Base-by-base conservation (phyloP, 495 filamentous ascomycete genomes). In the Podospora pseudoanserina region DNA sequence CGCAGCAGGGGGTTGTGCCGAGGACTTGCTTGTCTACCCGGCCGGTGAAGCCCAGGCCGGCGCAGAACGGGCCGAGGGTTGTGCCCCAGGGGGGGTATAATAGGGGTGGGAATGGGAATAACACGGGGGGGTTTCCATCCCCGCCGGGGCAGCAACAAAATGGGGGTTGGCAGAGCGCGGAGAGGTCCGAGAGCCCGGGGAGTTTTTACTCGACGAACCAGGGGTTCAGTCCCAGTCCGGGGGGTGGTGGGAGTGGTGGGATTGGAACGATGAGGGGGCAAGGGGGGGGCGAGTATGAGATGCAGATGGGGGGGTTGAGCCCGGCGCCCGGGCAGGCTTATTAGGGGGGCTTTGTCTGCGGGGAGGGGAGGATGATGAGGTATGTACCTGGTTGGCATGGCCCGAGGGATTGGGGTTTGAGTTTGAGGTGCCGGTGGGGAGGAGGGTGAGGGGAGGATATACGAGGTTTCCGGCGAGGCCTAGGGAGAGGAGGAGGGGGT, bases 21-120 rank as follows among this genome's bases (percentile, higher is more conserved):
- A 88, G 95, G 44, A 96, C 93, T 49, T 98, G 96, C 81, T 86
- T 99, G 32, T 98, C 96, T 28, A 90, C 92, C 61, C 88, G 91
- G 63, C 92, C 95, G 63, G 89, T 98, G 72, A 97, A 97, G 82
- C 93, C 95, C 65, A 91, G 93, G 59, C 76, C 85, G 39, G 84
- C 85, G 63, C 86, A 83, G 23, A 26, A 26, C 18, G 55, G 55
- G 7, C 39, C 39, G 39, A 49, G 39, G 39, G 13, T 49, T 49
- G 15, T 7, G 16, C 55, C 55, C 18, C n/a, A 49, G 7, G 39
- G 39, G 13, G 15, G 39, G 5, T 49, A 49, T 13, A 49, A 11
- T 13, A 49, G 9, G 5, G 13, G 39, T 4, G 4, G 7, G 30
- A 32, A 32, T 49, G 39, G 39, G n/a, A 15, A 1, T 4, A 32